Base-by-base conservation (phyloP, 176 grass and related monocot genomes). In the Avena insularis region DNA sequence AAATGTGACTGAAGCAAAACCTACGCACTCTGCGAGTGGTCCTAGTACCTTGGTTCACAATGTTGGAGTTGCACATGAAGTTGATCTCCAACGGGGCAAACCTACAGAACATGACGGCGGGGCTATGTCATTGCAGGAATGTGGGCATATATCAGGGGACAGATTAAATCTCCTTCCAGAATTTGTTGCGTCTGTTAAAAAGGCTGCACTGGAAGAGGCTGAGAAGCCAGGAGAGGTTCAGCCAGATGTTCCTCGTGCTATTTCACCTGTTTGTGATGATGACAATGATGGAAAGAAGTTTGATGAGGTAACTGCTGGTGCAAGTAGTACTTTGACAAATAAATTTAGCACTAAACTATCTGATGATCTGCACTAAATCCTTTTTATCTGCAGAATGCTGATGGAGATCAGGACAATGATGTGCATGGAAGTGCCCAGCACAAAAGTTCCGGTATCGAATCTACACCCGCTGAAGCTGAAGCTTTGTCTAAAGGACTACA, bases 381-480 rank as follows among this genome's bases (percentile, higher is more conserved):
- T 87, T 89, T 80, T 89, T 47, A 64, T 87, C 19, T 86, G 76
- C 86, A 91, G 84, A 87, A 78, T 61, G 36, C 49, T 36, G 86
- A 75, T 55, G 87, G 43, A 75, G 65, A 67, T 78, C 82, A 78
- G 63, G 75, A 85, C n/a, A 10, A 65, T 75, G 89, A 94, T 59
- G 75, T 84, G 36, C 87, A 93, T 9, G 89, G 76, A 86, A 83
- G 84, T 78, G 87, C 91, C 35, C 76, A 80, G 69, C 83, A 89
- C 35, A 83, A 85, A 85, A 89, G 56, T 78, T 94, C 87, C 2
- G 87, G 87, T 67, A 99, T 99, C 35, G 97, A 99, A 88, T 54
- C 94, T 14, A 96, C 94, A 78, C 91, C 84, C 23, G 97, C 92
- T 79, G 93, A 98, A 93, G 75, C 69, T 90, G 97, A 95, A 91